phyloP scores from a whole-genome alignment of 176 grass and related monocot species.

The Stipa capillata region DNA sequence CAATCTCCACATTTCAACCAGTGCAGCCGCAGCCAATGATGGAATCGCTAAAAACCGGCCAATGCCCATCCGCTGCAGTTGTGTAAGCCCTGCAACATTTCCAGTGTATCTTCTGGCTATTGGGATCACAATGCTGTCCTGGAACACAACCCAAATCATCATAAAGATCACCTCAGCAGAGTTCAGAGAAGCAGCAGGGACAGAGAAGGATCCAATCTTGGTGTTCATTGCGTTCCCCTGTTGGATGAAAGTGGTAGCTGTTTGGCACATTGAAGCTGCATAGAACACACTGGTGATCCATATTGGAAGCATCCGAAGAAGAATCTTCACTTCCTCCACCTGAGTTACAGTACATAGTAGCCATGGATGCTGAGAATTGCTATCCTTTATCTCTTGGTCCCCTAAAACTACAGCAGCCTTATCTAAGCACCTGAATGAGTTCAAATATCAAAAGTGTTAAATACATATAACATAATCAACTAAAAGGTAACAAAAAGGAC shows the following conservation, averaged over 20 bases:
- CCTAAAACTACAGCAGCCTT: conserved; percentile 54
- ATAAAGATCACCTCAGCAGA: conserved; percentile 64
- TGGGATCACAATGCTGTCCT: conserved; percentile 53
- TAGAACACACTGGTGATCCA: conserved; percentile 64
- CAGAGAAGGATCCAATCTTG: conserved; percentile 51
- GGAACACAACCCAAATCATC: conserved; percentile 54
- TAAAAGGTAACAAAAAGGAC: neutral
- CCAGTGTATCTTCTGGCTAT: conserved; percentile 36
- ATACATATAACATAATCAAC: neutral
- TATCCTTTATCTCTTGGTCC: conserved; percentile 35
- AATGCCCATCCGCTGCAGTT: conserved; percentile 74
- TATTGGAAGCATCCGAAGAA: conserved; percentile 78
- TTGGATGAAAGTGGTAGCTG: conserved; percentile 74
- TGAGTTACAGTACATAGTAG: conserved; percentile 55
- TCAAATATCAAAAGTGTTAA: neutral
- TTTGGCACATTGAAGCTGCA: conserved; percentile 57
- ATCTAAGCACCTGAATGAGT: conserved; percentile 58
- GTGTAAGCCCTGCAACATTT: conserved; percentile 50
- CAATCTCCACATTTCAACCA: conserved; percentile 50
- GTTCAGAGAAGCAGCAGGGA: conserved; percentile 70
- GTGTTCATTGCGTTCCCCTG: conserved; percentile 76
- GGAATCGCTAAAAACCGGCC: conserved; percentile 52
- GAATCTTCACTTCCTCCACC: conserved; percentile 92
- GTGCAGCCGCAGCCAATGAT: conserved; percentile 35
- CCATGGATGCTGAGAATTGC: neutral